Evolutionary conservation across 2,329 filamentous ascomycete species (phyloP), one percentile per base, ranked within the genome.

Genomic region (Epichloe sp.): DNA sequence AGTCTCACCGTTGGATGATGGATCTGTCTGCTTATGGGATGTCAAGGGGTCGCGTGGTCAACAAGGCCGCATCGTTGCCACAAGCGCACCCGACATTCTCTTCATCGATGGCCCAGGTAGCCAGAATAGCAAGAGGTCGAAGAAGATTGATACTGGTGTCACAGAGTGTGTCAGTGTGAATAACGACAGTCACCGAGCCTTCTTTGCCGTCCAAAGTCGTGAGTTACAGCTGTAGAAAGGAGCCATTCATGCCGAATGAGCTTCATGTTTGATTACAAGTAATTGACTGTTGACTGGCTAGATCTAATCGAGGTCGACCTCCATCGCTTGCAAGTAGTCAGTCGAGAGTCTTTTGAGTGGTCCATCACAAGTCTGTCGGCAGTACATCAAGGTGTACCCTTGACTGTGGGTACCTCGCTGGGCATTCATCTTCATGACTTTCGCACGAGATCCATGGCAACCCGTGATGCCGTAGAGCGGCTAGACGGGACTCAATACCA

Each of bases 21-120:
- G 89, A 0, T 88, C 86, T 48, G 77, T 96, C n/a, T 87, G 84
- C 58, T 68, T 95, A 6, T 96, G 89, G 89, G 86, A 95, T 61
- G 71, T 87, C 48, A 80, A 76, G 50, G 77, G 77, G 1, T 76
- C 73, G 34, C 69, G 69, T 46, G 67, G 67, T 5, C 72, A 63
- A 55, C 77, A 75, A 56, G 85, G 86, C 2, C 77, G 73, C 3
- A 78, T 93, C 35, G 57, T 86, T 11, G 80, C 78, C 1, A 77
- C 76, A 54, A 93, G 85, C 64, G 69, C 69, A 19, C 72, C 82
- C 0, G 85, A 83, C 0, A 72, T 91, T 8, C 72, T 95, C 15
- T 82, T 83, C 51, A 68, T 74, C n/a, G 73, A 75, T 52, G 71
- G 72, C 3, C 67, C 70, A 1, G 66, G 72, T 50, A 64, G 68